Evolutionary conservation across 768 basidiomycete species (phyloP), one percentile per base, ranked within the genome.

Genomic region (Boletales sp.): DNA sequence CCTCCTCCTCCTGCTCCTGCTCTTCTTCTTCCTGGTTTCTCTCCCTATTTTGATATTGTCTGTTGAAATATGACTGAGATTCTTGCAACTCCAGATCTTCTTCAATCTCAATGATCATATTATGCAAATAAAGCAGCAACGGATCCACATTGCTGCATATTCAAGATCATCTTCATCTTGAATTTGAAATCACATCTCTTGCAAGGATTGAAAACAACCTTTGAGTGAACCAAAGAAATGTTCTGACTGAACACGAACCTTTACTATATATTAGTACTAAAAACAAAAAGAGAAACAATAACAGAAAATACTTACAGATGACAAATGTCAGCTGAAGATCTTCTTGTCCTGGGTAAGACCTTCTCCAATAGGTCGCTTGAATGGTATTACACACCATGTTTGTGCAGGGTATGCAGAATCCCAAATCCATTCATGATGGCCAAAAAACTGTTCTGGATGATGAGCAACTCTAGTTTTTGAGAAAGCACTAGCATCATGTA

Each of bases 361-460:
- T 21, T 4, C 21, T 21, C 21, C 21, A 21, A 21, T 21, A 21
- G 21, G 21, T 21, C 21, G 2, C 21, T 21, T 21, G 21, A 21
- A 21, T 21, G 21, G 21, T 0, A 2, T 59, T 55, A 21, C 38
- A 59, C 0, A 32, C 5, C 5, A 51, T 57, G 56, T 40, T 21
- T 21, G 21, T 2, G 21, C 21, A 21, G 21, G 21, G 19, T 60
- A 60, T 15, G 56, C 47, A 2, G 40, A 58, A 6, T 60, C 56
- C 52, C 52, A 59, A 0, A 59, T 51, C 50, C 53, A 58, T 21
- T 21, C 21, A 21, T 21, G 14, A 58, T 45, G 0, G n/a, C 36
- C 3, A 36, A 17, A 0, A 36, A 21, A 43, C 10, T 0, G 35
- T 35, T 1, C 21, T 21, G 29, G 29, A 0, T 52, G 18, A 2